Evolutionary conservation across 2,329 filamentous ascomycete genomes (phyloP), one percentile per base, ranked within the genome.

Genomic region (Fusarium aywerte): DNA sequence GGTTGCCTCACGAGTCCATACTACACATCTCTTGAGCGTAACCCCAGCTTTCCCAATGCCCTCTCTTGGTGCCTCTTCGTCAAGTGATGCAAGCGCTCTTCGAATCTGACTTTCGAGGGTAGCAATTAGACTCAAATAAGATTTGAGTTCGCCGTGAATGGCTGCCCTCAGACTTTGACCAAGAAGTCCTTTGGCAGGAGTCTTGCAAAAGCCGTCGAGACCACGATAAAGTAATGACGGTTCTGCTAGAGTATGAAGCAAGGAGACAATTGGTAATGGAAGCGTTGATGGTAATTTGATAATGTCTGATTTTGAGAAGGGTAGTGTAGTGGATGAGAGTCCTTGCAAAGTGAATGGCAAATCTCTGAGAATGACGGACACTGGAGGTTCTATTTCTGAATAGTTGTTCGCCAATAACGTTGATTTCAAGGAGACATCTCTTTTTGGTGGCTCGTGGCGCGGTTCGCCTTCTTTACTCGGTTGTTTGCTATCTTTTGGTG

Each of bases 1-100:
- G 1, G 96, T 99, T 8, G 96, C 93, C 78, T 99, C 96, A 70
- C 95, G 88, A 10, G 94, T 98, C 96, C 96, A 99, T 23, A 99
- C 91, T 4, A 99, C 91, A 73, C 95, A 98, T 76, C 96, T 86
- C 78, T 98, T 98, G 49, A 99, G 82, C 0, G 96, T 99, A 15
- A 99, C 95, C 3, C 94, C 93, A 1, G 92, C 90, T 72, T 94
- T 96, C 7, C 92, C 90, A 52, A 96, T 88, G 3, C 90, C 90
- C 42, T 87, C 86, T 44, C 89, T 85, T 4, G 91, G 87, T 5
- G 87, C 86, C 3, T 83, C 81, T 50, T 91, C 88, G 66, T 92
- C 88, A n/a, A 96, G 81, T 9, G 90, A 87, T 7, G 90, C 85
- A 47, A 98, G 80, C 1, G 94, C 93, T 64, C 92, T 85, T 59